Evolutionary conservation across 148 eudicot genomes (phyloP), one percentile per base, ranked within the genome.

Genomic region (Selenicereus undatus): DNA sequence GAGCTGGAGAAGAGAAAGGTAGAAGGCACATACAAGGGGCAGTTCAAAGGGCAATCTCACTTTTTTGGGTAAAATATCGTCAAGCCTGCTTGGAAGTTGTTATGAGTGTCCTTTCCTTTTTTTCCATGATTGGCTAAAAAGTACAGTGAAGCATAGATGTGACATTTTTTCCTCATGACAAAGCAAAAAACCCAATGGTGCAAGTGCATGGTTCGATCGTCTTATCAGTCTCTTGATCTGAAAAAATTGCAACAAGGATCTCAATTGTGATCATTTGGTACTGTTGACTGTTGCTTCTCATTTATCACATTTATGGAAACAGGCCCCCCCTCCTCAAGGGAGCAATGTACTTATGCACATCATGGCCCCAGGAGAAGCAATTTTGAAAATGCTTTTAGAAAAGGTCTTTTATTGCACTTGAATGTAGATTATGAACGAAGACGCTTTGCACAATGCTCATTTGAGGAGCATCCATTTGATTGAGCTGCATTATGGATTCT

Each of bases 21-120:
- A 73, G 88, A 50, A n/a, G 91, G 91, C 78, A 79, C 74, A 81
- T 93, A 92, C 80, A 89, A 85, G 36, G 86, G 86, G 54, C 83
- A 90, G 45, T 95, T 93, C 82, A 92, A 82, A 79, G 99, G 97
- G 72, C 99, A 95, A 83, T 91, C 97, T 80, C 99, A 93, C 89
- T 95, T 95, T 85, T 95, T 92, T 70, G 97, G 99, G 97, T 93
- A 91, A 65, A 65, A 18, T 21, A 24, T 62, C 22, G 3, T 72
- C 72, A 32, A 30, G 54, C 60, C 27, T 50, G 62, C 35, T 43
- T 13, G 20, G 17, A 35, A 22, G 27, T 21, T 24, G n/a, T 43
- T 70, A 22, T 18, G 21, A 62, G 60, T 54, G 60, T 16, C 60
- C 14, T 20, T 17, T 54, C 1, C 60, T 60, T 22, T 60, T 4